Conservation (phyloP, 2,329 filamentous ascomycete species). For the Colletotrichum paranaense region DNA sequence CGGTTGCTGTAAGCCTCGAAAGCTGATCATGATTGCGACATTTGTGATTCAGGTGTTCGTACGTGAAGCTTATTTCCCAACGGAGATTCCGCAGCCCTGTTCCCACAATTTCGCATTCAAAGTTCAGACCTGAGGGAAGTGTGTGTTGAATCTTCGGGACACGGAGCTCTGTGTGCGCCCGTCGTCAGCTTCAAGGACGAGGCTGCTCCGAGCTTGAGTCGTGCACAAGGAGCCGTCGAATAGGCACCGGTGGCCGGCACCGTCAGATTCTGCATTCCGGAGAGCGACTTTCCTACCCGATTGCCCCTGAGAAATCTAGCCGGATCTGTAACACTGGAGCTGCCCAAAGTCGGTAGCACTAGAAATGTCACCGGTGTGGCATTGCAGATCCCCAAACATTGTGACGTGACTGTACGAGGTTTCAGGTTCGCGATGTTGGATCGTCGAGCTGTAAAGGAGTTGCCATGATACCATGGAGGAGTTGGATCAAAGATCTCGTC, state of each 20-base stretch:
- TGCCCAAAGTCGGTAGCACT: neutral
- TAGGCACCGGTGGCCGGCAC: neutral
- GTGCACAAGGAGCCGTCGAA: neutral
- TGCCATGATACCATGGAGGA: neutral
- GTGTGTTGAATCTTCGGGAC: slow-evolving; percentile 3
- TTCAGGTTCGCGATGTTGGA: slow-evolving; percentile 22
- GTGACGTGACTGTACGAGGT: slow-evolving; percentile 14
- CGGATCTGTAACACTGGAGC: slow-evolving; percentile 7
- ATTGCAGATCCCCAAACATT: slow-evolving; percentile 28
- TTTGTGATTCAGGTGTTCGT: neutral
- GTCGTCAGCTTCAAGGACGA: neutral
- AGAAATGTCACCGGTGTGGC: slow-evolving; percentile 7
- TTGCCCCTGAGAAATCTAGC: slow-evolving; percentile 1
- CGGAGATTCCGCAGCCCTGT: neutral
- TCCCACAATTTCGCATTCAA: neutral
- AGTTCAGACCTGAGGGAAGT: slow-evolving; percentile 21
- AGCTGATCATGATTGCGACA: neutral
- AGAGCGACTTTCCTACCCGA: neutral
- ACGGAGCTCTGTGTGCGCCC: slow-evolving; percentile 3
- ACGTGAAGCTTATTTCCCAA: slow-evolving; percentile 7
- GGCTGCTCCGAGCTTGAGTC: neutral
- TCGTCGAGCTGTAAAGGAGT: neutral
- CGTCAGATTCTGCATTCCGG: neutral
- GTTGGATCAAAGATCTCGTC: neutral
- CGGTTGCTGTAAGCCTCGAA: neutral